Evolutionary conservation across 192 early-diverging fungal genomes (phyloP).

Genomic region (Coemansia sp.): DNA sequence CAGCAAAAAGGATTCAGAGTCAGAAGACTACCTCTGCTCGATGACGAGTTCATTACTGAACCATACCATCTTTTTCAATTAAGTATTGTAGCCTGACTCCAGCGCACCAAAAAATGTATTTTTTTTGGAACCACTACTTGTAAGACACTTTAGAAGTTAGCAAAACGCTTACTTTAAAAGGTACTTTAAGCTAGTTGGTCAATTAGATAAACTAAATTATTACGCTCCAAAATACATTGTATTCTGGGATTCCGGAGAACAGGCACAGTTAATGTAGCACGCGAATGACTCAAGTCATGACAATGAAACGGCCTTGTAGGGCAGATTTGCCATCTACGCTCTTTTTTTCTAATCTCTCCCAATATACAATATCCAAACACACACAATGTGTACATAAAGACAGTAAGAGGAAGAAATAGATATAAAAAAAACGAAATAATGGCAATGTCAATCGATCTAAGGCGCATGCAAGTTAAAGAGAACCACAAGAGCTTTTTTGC

Average conservation of each 20-base stretch:
- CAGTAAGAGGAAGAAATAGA: slow-evolving; percentile 17
- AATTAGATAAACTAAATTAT: neutral
- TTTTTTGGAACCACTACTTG: neutral
- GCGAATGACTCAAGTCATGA: slow-evolving; percentile 59
- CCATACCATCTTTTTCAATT: neutral
- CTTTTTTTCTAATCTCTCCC: neutral
- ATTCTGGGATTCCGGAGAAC: slow-evolving; percentile 4
- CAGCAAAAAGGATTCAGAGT: neutral
- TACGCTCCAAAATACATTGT: neutral
- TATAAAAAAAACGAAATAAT: slow-evolving; percentile 25
- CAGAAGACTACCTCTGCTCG: neutral
- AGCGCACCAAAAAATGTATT: neutral
- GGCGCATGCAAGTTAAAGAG: slow-evolving; percentile 39
- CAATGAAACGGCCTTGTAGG: slow-evolving; percentile 52
- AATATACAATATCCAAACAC: neutral
- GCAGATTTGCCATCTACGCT: slow-evolving; percentile 47
- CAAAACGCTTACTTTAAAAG: slow-evolving; percentile 19
- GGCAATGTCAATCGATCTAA: slow-evolving; percentile 57
- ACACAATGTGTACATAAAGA: neutral
- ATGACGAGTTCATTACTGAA: neutral
- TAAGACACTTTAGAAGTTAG: neutral
- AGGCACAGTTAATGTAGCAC: slow-evolving; percentile 39
- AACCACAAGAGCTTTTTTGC: neutral
- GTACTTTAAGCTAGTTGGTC: neutral
- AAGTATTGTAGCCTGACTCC: slow-evolving; percentile 29